Evolutionary conservation across 257 asterid species (phyloP).

Genomic region (Lithospermum erythrorhizon): DNA sequence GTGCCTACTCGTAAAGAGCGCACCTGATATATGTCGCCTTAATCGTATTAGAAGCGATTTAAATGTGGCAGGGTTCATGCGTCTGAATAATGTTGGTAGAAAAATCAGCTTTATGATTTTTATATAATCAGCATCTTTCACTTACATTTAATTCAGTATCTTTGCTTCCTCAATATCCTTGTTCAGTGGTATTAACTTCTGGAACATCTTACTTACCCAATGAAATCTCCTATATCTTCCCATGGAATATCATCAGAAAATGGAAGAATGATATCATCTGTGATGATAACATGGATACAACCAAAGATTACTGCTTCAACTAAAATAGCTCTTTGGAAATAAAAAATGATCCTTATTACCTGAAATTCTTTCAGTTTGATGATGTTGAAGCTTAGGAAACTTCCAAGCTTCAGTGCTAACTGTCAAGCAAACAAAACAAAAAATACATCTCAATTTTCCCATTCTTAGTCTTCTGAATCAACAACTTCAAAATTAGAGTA

Average conservation of each 20-base stretch:
- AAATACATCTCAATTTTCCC: slow-evolving; percentile 17
- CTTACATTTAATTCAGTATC: too few relatives aligned
- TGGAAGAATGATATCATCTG: slow-evolving; percentile 81
- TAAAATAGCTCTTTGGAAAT: slow-evolving; percentile 63
- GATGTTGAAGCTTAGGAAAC: slow-evolving; percentile 26
- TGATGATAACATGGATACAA: slow-evolving; percentile 85
- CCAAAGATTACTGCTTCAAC: slow-evolving; percentile 93
- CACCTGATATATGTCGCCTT: too few relatives aligned
- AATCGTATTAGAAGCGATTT: too few relatives aligned
- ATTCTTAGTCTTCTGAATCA: slow-evolving; percentile 1
- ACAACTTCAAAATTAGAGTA: background rate
- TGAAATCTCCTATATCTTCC: slow-evolving; percentile 86
- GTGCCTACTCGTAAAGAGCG: too few relatives aligned
- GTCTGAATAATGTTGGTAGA: too few relatives aligned
- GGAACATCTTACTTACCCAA: slow-evolving; percentile 84
- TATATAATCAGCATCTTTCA: too few relatives aligned
- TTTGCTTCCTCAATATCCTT: slow-evolving; percentile 65
- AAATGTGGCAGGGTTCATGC: too few relatives aligned
- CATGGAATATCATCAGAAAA: slow-evolving; percentile 96
- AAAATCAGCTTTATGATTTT: too few relatives aligned
- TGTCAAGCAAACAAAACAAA: slow-evolving; percentile 12
- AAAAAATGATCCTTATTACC: slow-evolving; percentile 13
- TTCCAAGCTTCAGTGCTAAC: slow-evolving; percentile 27
- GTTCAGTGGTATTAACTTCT: too few relatives aligned
- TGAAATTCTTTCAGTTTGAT: slow-evolving; percentile 33